A percentile compares a stretch with the other conserved stretches of the same genome.
Evolutionary conservation across 2,329 filamentous ascomycete species (phyloP).

Genomic region (Fusarium lateritium): DNA sequence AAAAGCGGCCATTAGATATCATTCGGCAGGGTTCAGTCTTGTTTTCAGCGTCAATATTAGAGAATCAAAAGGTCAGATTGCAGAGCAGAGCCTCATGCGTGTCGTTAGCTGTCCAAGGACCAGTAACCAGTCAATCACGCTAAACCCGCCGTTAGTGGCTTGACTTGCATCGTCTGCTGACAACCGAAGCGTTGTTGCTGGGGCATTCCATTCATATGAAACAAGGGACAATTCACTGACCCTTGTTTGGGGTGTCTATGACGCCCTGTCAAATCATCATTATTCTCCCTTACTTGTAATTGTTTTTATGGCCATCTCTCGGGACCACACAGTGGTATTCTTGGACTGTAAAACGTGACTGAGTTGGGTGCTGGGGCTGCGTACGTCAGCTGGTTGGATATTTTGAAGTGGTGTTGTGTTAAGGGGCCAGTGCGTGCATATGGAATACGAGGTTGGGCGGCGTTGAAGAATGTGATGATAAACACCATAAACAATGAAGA

Average conservation of each 20-base stretch:
- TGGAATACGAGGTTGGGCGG: conserved; percentile 25
- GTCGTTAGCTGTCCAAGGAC: neutral
- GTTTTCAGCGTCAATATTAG: neutral
- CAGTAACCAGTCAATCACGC: neutral
- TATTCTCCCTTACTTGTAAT: neutral
- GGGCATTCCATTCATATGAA: neutral
- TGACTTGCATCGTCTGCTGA: neutral
- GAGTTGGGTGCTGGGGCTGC: conserved; percentile 3
- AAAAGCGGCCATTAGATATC: conserved; percentile 3
- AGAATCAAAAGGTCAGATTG: neutral
- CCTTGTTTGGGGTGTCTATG: neutral
- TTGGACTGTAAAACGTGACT: neutral
- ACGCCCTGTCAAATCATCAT: neutral
- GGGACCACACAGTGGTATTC: neutral
- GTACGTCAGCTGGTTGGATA: conserved; percentile 20
- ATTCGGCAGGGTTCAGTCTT: neutral
- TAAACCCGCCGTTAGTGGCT: conserved; percentile 11
- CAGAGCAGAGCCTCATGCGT: conserved; percentile 7
- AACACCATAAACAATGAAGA: neutral
- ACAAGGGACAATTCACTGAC: neutral
- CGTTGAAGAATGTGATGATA: neutral
- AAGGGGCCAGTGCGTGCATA: conserved; percentile 12
- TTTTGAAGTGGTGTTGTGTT: conserved; percentile 11
- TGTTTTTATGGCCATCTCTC: neutral
- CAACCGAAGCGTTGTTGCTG: conserved; percentile 1